Evolutionary conservation across 1,284 basidiomycete genomes (phyloP).

Genomic region (Porodaedalea pini): DNA sequence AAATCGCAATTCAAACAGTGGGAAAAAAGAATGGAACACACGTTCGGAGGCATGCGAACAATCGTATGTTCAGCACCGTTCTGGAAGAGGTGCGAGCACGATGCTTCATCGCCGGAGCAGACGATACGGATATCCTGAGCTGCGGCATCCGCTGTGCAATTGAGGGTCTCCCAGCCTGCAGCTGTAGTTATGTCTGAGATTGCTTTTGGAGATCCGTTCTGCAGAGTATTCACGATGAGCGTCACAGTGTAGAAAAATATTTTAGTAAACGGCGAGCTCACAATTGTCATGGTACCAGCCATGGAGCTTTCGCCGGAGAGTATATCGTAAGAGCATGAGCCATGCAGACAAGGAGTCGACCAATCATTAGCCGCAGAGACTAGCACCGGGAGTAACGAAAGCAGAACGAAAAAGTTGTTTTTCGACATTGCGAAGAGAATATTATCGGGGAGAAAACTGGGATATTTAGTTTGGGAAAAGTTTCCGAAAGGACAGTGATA

Average conservation of each 20-base stretch:
- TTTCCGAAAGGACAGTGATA: background rate
- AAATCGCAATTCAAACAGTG: background rate
- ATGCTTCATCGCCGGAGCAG: slow-evolving; percentile 36
- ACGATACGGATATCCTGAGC: slow-evolving; percentile 48
- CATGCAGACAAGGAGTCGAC: slow-evolving; percentile 40
- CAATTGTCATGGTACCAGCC: slow-evolving; percentile 39
- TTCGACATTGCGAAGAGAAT: too few relatives aligned
- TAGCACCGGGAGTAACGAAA: background rate
- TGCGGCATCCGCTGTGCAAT: slow-evolving; percentile 38
- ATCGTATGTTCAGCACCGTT: slow-evolving; percentile 46
- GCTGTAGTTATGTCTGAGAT: slow-evolving; percentile 53
- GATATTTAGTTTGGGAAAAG: too few relatives aligned
- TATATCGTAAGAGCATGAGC: slow-evolving; percentile 39
- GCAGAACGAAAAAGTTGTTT: background rate
- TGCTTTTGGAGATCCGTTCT: slow-evolving; percentile 42
- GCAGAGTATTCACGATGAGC: background rate
- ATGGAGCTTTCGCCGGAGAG: slow-evolving; percentile 27
- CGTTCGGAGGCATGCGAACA: slow-evolving; percentile 47
- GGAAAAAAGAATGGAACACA: slow-evolving; percentile 27
- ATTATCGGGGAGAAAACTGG: too few relatives aligned
- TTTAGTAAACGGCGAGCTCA: slow-evolving; percentile 24
- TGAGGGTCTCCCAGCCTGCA: slow-evolving; percentile 53
- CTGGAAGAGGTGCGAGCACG: slow-evolving; percentile 44
- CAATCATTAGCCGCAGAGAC: slow-evolving; percentile 36
- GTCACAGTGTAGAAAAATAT: background rate